Base-by-base conservation (phyloP, 176 grass and related monocot species). In the Oryza glumipatula region DNA sequence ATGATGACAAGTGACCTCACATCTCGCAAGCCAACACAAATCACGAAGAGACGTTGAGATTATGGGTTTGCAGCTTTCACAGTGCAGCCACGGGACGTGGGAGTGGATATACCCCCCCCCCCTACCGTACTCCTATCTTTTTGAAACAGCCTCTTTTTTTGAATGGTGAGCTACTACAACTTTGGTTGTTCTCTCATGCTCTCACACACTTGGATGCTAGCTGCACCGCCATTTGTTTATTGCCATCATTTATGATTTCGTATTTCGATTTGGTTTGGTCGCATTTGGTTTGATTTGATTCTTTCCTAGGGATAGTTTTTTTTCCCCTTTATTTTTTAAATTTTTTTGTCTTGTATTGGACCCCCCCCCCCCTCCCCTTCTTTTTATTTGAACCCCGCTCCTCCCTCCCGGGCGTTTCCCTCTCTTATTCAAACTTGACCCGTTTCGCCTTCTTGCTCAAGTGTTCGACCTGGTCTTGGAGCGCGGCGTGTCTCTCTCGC, bases 361-460 rank as follows among this genome's bases (percentile, higher is more conserved):
- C 26, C 26, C 26, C 26, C 26, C 24, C 56, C 79, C n/a, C 5
- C 16, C 10, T 32, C 30, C 30, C 0, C 15, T 79, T 70, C 82
- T 71, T 88, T 86, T 86, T 92, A 90, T 88, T 92, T 19, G 1
- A 12, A 83, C 14, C 76, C 75, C 81, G 12, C 74, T 70, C 86
- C 79, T 36, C 39, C 13, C 39, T 44, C 43, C 43, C 43, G 43
- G 43, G 67, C 74, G 79, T 76, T 92, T 92, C 86, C 86, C 86
- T 92, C 86, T 92, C 74, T 92, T 74, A 85, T 92, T 92, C 90
- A 85, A 88, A 88, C 83, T 48, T 32, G 12, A 13, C 56, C 30
- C 26, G 3, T 6, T 77, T 63, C 67, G 3, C 78, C 52, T 19
- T 41, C 44, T 41, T 33, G 1, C 0, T 49, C 2, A 12, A 49